Base-by-base conservation (phyloP, 371 early-diverging fungal genomes). In the Lichtheimia hyalospora region DNA sequence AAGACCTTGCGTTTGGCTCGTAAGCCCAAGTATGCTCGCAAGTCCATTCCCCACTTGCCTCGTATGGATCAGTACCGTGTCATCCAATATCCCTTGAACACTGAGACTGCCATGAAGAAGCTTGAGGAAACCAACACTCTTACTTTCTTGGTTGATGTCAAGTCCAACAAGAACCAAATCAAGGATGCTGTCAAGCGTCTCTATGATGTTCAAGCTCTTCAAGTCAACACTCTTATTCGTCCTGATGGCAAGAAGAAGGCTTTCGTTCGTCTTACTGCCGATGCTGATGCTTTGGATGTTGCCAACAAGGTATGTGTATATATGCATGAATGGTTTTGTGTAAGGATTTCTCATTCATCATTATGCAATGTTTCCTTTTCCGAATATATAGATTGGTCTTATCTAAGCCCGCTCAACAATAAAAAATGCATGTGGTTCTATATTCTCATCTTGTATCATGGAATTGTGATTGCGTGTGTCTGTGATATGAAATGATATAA, bases 121-220 rank as follows among this genome's bases (percentile, higher is more conserved):
- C 96, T 99, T 73, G 99, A 99, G 88, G 95, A 95, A 74, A 79
- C 93, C 86, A 99, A 99, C 95, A 99, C 99, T 67, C 84, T 99
- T 58, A 96, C 97, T 69, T 98, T 99, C 86, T 77, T 98, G 66
- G 90, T 91, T 69, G 97, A 99, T 71, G 90, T 96, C 65, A 90
- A 91, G 69, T 89, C 97, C 76, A 99, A 97, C 92, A 99, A 99
- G 94, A 83, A 89, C 70, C 96, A 98, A 81, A 99, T 99, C 83
- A 95, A 92, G 85, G 90, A 92, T 68, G 98, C 99, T 60, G 89
- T 99, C 71, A 95, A 96, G 91, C 84, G 87, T 76, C 86, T 97
- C 62, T 99, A 99, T 84, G 93, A 95, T 68, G 95, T 96, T 64
- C 92, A 93, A 64, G 95, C 94, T 69, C 74, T 81, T 74, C 95